A percentile compares a stretch with the other conserved stretches of the same genome.
These are phyloP conservation scores for Aspergillus homomorphus DNA, from an alignment of 495 filamentous ascomycete genomes.

Conservation along the genomic window DNA sequence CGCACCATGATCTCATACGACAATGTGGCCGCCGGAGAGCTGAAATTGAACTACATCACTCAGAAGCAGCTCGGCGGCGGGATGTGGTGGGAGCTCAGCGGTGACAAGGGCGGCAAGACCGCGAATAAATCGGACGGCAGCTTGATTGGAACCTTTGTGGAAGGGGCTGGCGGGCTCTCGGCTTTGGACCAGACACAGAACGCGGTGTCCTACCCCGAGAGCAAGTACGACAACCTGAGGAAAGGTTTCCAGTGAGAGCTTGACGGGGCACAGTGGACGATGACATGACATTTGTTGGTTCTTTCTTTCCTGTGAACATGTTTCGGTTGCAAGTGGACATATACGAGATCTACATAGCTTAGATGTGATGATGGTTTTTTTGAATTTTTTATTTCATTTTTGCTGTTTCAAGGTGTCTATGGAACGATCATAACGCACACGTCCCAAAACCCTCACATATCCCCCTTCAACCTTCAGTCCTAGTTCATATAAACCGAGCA, in stretches of 20 bases:
- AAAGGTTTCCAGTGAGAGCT: constrained; percentile 36
- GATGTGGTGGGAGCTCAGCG: constrained; percentile 94
- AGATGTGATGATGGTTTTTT: constrained; percentile 9
- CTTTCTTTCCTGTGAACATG: too few relatives aligned
- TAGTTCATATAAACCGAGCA: constrained; percentile 20
- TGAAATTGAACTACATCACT: constrained; percentile 67
- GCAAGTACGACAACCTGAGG: constrained; percentile 76
- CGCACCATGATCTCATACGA: constrained; percentile 78
- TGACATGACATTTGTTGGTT: too few relatives aligned
- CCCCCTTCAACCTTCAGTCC: constrained; percentile 19
- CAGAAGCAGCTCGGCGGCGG: constrained; percentile 68
- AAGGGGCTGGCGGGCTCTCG: constrained; percentile 43
- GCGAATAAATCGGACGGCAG: constrained; percentile 50
- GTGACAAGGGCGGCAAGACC: constrained; percentile 57
- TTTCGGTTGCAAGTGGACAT: neutral
- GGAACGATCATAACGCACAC: constrained; percentile 21
- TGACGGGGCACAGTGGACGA: neutral
- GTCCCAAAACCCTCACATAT: constrained; percentile 13
- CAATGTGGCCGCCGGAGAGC: constrained; percentile 52
- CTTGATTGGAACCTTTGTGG: constrained; percentile 59
- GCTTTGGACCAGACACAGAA: constrained; percentile 62
- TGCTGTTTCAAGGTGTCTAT: constrained; percentile 12
- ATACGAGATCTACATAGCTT: constrained; percentile 6
- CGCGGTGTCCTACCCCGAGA: constrained; percentile 66
- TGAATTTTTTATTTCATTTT: constrained; percentile 21